phyloP scores from a whole-genome alignment of 495 filamentous ascomycete genomes.

The Aspergillus egyptiacus region DNA sequence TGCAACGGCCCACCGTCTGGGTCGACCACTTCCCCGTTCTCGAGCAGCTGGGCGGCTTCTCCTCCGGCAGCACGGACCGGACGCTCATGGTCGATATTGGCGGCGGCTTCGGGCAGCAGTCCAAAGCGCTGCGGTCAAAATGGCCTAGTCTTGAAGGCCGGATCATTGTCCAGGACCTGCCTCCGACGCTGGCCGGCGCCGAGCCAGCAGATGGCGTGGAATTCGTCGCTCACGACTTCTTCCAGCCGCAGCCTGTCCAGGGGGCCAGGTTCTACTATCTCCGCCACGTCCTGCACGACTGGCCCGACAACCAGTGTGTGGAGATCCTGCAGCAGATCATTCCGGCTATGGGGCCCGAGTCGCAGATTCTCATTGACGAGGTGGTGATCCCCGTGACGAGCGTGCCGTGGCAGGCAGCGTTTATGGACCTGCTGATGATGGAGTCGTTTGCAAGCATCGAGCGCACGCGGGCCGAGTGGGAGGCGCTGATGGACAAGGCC shows the following conservation, averaged over 20 bases:
- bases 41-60: not conserved
- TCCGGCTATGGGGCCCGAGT: constrained; percentile 33
- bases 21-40: not conserved
- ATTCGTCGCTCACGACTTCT: constrained; percentile 38
- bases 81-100: constrained; percentile 42
- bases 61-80: not conserved
- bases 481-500: not conserved
- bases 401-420: not conserved
- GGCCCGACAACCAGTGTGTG: constrained; percentile 32
- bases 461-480: constrained; percentile 3
- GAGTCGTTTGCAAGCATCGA: not conserved
- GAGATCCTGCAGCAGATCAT: constrained; percentile 36
- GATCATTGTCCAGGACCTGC: constrained; percentile 45
- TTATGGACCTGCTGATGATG: constrained; percentile 4
- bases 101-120: constrained; percentile 41
- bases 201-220: constrained; percentile 23
- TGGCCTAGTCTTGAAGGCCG: constrained; percentile 28
- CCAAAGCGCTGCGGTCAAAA: constrained; percentile 25
- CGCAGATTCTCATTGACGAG: constrained; percentile 13
- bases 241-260: constrained; percentile 40
- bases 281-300: constrained; percentile 41
- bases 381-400: constrained; percentile 2
- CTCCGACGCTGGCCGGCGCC: constrained; percentile 41
- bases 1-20: not conserved
- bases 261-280: constrained; percentile 24